Conservation (phyloP, 148 eudicot species). For the Spergularia bocconei region DNA sequence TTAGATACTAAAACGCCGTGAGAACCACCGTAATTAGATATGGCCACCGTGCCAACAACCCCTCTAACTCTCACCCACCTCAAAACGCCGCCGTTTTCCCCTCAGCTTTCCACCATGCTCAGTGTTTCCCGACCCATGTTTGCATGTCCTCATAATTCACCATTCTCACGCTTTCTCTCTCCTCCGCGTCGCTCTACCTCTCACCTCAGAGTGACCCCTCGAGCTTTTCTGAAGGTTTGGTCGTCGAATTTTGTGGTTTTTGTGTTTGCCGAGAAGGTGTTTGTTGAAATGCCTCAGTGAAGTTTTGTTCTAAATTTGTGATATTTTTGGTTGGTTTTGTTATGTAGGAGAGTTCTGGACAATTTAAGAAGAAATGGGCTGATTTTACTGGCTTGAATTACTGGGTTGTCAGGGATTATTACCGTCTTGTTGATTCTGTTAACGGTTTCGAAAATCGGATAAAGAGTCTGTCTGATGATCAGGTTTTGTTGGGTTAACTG, state of each 20-base stretch:
- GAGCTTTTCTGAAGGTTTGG: slow-evolving; percentile 33
- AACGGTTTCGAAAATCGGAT: slow-evolving; percentile 59
- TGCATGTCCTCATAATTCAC: slow-evolving; percentile 16
- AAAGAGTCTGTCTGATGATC: slow-evolving; percentile 71
- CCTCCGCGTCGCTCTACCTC: not conserved
- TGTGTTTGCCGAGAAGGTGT: slow-evolving; percentile 35
- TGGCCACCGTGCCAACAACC: slow-evolving; percentile 27
- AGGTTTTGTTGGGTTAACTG: slow-evolving; percentile 46
- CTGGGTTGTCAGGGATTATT: slow-evolving; percentile 91
- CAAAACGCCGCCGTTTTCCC: slow-evolving; percentile 19
- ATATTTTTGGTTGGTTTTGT: slow-evolving; percentile 12
- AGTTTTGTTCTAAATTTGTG: slow-evolving; percentile 8
- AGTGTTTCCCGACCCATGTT: slow-evolving; percentile 18
- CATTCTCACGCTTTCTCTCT: slow-evolving; percentile 16
- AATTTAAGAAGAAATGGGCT: slow-evolving; percentile 51
- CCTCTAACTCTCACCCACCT: slow-evolving; percentile 14
- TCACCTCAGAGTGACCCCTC: slow-evolving; percentile 7
- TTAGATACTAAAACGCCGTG: not conserved
- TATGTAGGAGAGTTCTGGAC: slow-evolving; percentile 58
- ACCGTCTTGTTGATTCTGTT: slow-evolving; percentile 81
- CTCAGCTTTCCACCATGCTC: slow-evolving; percentile 7
- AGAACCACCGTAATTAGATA: slow-evolving; percentile 3
- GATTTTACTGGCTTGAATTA: slow-evolving; percentile 70
- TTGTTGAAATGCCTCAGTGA: slow-evolving; percentile 36
- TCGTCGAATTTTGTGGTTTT: not conserved